Conservation (phyloP, 1,139 yeast genomes). For the Candida sp. region DNA sequence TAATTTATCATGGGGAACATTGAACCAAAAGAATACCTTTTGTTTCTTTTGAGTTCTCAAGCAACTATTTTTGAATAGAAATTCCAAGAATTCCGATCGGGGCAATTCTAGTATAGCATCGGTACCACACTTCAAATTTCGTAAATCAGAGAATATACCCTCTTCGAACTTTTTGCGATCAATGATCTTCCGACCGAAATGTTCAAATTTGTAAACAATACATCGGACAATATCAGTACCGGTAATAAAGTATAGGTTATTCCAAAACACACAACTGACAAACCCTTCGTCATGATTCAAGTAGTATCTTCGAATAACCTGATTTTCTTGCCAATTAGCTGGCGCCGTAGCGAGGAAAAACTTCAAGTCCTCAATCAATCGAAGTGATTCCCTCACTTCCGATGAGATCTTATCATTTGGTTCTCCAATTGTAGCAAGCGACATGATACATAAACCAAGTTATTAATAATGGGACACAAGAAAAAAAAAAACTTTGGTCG, state of each 20-base stretch:
- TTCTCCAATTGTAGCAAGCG: neutral
- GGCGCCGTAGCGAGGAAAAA: constrained; percentile 92
- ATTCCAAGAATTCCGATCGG: constrained; percentile 79
- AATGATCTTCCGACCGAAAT: constrained; percentile 80
- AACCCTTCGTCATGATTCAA: constrained; percentile 87
- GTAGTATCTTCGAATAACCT: constrained; percentile 81
- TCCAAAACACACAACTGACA: constrained; percentile 92
- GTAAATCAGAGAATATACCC: constrained; percentile 87
- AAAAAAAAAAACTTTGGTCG: too few relatives aligned
- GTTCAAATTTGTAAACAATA: constrained; percentile 83
- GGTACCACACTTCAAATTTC: constrained; percentile 81
- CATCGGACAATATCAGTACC: constrained; percentile 97
- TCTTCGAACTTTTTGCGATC: constrained; percentile 96
- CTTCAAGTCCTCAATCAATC: constrained; percentile 72
- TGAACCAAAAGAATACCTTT: constrained; percentile 95
- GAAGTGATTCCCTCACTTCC: constrained; percentile 48
- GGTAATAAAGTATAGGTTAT: constrained; percentile 82
- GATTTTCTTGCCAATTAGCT: constrained; percentile 89
- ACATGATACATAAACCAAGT: too few relatives aligned
- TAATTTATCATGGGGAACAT: constrained; percentile 89
- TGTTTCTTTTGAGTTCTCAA: constrained; percentile 95
- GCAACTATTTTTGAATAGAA: constrained; percentile 82
- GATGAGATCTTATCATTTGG: neutral
- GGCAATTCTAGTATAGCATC: constrained; percentile 92
- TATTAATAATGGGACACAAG: too few relatives aligned